Percentiles rank a stretch among this genome's conserved stretches.
phyloP scores from a whole-genome alignment of 73 alveolate genomes.

The Symbiodinium pilosum region DNA sequence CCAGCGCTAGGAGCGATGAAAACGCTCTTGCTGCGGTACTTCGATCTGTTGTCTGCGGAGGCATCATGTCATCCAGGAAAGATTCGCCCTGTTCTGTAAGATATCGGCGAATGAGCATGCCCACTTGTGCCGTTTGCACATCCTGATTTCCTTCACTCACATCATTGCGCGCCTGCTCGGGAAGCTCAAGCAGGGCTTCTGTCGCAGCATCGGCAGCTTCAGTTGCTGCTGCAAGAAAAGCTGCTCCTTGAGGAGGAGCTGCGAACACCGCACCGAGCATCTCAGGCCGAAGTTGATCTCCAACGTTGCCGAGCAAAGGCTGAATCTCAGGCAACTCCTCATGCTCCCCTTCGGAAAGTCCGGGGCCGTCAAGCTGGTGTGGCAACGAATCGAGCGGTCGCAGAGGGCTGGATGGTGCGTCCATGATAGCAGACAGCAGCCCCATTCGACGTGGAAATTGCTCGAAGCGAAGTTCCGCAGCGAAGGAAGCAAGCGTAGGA shows the following conservation, averaged over 20 bases:
- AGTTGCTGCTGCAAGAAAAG: constrained; percentile 37
- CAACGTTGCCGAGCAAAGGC: constrained; percentile 21
- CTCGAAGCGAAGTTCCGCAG: not conserved
- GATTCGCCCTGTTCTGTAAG: constrained; percentile 6
- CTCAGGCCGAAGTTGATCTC: constrained; percentile 29
- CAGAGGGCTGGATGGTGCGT: not conserved
- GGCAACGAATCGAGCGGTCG: not conserved
- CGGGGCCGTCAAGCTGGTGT: not conserved
- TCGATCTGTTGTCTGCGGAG: constrained; percentile 7
- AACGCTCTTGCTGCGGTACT: constrained; percentile 47
- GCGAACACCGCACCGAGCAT: constrained; percentile 70
- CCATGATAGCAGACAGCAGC: not conserved
- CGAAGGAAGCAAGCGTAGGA: not conserved
- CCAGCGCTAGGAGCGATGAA: constrained; percentile 20
- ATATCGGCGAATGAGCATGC: not conserved
- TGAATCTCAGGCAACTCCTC: constrained; percentile 43
- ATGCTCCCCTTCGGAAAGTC: not conserved
- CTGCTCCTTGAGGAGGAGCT: not conserved
- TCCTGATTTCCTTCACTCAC: not conserved
- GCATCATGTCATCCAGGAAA: constrained; percentile 43
- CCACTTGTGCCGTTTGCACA: constrained; percentile 67
- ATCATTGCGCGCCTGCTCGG: not conserved
- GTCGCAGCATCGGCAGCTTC: constrained; percentile 64
- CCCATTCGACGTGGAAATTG: constrained; percentile 12
- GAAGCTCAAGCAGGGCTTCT: not conserved